Conservation (phyloP, 352 stramenopile species). For the Globisporangium uncinulatum region DNA sequence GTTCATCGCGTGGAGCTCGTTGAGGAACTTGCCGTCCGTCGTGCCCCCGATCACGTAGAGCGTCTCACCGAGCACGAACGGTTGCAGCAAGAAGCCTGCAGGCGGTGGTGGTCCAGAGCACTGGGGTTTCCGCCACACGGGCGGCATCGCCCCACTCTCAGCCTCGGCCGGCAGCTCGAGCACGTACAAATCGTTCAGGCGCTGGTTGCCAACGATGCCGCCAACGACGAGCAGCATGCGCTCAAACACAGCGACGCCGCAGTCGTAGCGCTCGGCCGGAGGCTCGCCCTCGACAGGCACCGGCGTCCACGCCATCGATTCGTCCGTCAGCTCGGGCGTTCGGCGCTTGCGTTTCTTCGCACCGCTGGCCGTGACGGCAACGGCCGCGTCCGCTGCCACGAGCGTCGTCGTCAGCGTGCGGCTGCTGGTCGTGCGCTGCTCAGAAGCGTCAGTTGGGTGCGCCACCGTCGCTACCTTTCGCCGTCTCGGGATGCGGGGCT, state of each 20-base stretch:
- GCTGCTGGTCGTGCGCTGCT: constrained; percentile 1
- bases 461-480: background rate
- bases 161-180: constrained; percentile 22
- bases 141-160: constrained; percentile 7
- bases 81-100: constrained; percentile 39
- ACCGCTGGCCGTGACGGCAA: background rate
- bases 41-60: constrained; percentile 56
- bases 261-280: constrained; percentile 47
- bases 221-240: constrained; percentile 48
- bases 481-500: constrained; percentile 7
- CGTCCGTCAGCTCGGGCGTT: constrained; percentile 20
- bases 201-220: constrained; percentile 49
- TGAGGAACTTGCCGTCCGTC: constrained; percentile 54
- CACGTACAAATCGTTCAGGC: constrained; percentile 44
- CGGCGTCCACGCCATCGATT: constrained; percentile 29
- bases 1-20: constrained; percentile 42
- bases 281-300: constrained; percentile 21
- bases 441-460: background rate
- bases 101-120: constrained; percentile 29
- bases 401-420: background rate
- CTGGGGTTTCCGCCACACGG: constrained; percentile 27
- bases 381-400: background rate
- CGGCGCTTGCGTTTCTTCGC: constrained; percentile 28
- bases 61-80: constrained; percentile 38
- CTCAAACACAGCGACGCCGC: constrained; percentile 35